phyloP scores from a whole-genome alignment of 768 basidiomycete genomes.

The Naganishia kalamii region DNA sequence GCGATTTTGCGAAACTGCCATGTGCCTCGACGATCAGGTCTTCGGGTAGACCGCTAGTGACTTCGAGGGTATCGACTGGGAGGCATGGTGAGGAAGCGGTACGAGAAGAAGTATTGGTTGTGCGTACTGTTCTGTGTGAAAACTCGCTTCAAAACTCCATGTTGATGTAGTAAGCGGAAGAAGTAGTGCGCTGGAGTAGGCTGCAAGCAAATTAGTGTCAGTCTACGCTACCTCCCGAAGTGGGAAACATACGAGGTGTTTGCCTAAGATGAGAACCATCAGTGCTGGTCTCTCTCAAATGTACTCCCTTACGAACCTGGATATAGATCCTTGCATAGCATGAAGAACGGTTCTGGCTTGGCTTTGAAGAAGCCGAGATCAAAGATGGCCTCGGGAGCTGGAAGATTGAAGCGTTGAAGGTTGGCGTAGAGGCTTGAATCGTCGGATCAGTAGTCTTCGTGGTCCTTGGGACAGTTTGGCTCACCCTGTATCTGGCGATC shows the following conservation, averaged over 20 bases:
- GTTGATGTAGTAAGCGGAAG: constrained; percentile 68
- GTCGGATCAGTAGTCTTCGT: constrained; percentile 69
- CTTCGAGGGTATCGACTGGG: constrained; percentile 49
- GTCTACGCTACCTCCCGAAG: too few relatives aligned
- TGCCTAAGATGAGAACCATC: background rate
- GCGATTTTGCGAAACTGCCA: constrained; percentile 82
- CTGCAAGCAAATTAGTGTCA: constrained; percentile 48
- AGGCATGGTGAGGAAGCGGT: constrained; percentile 56
- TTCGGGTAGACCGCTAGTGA: constrained; percentile 5
- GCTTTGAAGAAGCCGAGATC: constrained; percentile 76
- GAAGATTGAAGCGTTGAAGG: constrained; percentile 50
- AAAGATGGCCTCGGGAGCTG: constrained; percentile 93
- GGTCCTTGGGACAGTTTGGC: background rate
- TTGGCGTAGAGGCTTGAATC: constrained; percentile 60
- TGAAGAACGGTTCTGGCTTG: constrained; percentile 71
- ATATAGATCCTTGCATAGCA: constrained; percentile 84
- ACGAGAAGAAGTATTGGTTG: constrained; percentile 60
- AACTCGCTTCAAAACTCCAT: constrained; percentile 56
- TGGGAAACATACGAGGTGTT: constrained; percentile 18
- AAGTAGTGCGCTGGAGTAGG: constrained; percentile 89
- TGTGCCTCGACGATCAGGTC: constrained; percentile 67
- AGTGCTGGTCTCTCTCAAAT: too few relatives aligned
- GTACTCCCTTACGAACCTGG: constrained; percentile 58
- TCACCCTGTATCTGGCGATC: constrained; percentile 47
- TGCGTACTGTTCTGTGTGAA: constrained; percentile 47